Evolutionary conservation across 345 rosid genomes (phyloP).

Genomic region (Corchorus olitorius): DNA sequence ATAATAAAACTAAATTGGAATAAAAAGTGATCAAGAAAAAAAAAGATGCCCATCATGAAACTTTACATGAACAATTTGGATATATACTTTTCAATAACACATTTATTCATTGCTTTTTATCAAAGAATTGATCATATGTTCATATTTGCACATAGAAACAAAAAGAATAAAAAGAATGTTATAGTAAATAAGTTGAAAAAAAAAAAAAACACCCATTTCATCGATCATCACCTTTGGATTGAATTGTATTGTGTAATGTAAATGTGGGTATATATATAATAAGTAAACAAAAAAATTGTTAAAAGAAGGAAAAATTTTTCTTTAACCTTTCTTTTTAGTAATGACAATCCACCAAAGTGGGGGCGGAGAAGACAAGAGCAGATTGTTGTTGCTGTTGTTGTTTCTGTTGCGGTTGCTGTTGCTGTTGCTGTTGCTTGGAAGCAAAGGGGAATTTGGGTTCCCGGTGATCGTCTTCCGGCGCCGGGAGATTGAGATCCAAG

Average conservation of each 20-base stretch:
- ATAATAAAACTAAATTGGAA: not conserved
- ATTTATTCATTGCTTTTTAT: constrained; percentile 11
- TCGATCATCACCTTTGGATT: constrained; percentile 1
- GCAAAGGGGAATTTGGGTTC: constrained; percentile 50
- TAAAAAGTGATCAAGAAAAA: not conserved
- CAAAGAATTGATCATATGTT: constrained; percentile 6
- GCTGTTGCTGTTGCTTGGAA: constrained; percentile 54
- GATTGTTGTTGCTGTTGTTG: constrained; percentile 41
- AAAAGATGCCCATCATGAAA: constrained; percentile 32
- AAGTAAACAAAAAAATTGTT: not conserved
- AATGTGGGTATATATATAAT: not conserved
- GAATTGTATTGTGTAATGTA: not conserved
- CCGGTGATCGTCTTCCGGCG: constrained; percentile 72
- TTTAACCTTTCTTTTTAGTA: constrained; percentile 46
- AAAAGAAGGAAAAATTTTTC: not conserved
- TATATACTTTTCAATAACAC: not conserved
- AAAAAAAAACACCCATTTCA: constrained; percentile 1
- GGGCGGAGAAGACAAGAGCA: constrained; percentile 67
- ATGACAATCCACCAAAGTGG: constrained; percentile 95
- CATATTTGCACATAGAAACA: not conserved
- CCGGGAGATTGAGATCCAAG: constrained; percentile 97
- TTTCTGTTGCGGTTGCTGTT: constrained; percentile 31
- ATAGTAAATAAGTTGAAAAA: constrained; percentile 21
- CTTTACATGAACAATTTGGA: constrained; percentile 28
- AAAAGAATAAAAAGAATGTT: constrained; percentile 34